Conservation (phyloP, 2,329 filamentous ascomycete species). For the Xylariaceae sp. region DNA sequence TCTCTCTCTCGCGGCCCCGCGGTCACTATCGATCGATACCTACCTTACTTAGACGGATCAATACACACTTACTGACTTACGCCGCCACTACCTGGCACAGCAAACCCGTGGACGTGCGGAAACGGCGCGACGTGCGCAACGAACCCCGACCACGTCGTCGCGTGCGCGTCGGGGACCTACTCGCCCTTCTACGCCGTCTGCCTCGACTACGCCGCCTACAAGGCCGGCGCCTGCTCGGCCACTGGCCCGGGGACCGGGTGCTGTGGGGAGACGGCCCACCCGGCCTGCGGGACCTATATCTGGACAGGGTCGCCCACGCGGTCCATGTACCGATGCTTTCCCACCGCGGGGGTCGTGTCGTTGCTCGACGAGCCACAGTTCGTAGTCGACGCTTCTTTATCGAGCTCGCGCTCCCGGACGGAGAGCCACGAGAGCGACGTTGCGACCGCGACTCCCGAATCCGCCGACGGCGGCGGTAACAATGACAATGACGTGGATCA, state of each 20-base stretch:
- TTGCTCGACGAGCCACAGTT: constrained; percentile 41
- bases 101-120: constrained; percentile 29
- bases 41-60: too few relatives aligned
- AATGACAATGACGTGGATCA: neutral
- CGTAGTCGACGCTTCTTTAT: constrained; percentile 36
- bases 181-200: constrained; percentile 41
- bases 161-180: constrained; percentile 36
- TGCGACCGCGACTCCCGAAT: neutral
- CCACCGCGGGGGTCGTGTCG: constrained; percentile 31
- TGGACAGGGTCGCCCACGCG: constrained; percentile 40
- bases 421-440: too few relatives aligned
- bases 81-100: constrained; percentile 19
- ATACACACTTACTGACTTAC: constrained; percentile 4
- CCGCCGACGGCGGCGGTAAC: neutral
- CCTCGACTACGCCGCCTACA: constrained; percentile 38
- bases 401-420: constrained; percentile 21
- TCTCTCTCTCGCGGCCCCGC: neutral
- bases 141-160: constrained; percentile 40
- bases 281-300: constrained; percentile 42
- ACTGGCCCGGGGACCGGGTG: constrained; percentile 39
- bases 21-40: neutral
- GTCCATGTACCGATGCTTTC: constrained; percentile 43
- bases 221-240: constrained; percentile 34
- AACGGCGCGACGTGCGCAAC: constrained; percentile 34
- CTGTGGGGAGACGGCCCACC: constrained; percentile 35